These are phyloP conservation scores for Zygnema cylindricum DNA, from an alignment of 139 green algal genomes.

Conservation along the genomic window DNA sequence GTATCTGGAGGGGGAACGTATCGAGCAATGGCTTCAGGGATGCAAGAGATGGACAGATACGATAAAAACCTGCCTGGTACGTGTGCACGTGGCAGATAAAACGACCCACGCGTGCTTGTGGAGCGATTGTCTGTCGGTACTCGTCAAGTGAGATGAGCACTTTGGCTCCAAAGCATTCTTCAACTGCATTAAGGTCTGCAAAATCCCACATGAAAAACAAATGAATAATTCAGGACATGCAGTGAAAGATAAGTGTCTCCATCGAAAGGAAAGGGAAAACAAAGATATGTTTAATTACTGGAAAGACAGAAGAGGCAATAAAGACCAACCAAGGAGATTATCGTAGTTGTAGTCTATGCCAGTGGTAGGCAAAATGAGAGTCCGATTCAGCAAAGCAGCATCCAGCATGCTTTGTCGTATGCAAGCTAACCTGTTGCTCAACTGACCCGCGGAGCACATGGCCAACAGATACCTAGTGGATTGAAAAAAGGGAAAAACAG, in stretches of 20 bases:
- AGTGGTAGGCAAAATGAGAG: conserved; percentile 38
- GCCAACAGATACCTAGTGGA: conserved; percentile 28
- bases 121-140: background rate
- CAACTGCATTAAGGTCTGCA: conserved; percentile 32
- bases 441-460: conserved; percentile 49
- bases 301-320: no score
- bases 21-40: no score
- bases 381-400: conserved; percentile 55
- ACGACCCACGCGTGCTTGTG: conserved; percentile 16
- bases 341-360: conserved; percentile 49
- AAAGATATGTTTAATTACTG: no score
- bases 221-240: no score
- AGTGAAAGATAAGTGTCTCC: no score
- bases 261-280: no score
- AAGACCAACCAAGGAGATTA: conserved; percentile 42
- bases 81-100: conserved; percentile 50
- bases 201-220: background rate
- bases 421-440: conserved; percentile 53
- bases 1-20: no score
- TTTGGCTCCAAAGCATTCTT: conserved; percentile 39
- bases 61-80: conserved; percentile 35
- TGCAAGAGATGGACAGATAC: no score
- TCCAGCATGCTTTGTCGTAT: conserved; percentile 52
- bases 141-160: conserved; percentile 36
- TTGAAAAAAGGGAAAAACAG: background rate